These are phyloP conservation scores for Ceriops zippeliana DNA, from an alignment of 345 rosid species.

Conservation along the genomic window DNA sequence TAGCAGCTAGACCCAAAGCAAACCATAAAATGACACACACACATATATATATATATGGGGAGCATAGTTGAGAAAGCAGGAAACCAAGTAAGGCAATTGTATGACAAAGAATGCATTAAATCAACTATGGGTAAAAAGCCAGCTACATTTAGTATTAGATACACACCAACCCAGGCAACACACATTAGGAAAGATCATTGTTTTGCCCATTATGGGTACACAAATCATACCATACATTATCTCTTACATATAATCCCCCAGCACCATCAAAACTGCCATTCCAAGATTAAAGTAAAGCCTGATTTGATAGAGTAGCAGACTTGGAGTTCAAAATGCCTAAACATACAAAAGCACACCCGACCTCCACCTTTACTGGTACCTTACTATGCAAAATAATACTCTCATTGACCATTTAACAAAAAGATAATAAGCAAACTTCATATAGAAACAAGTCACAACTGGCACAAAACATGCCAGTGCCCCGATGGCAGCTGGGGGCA, in stretches of 20 bases:
- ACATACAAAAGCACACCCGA: constrained; percentile 12
- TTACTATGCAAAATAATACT: constrained; percentile 9
- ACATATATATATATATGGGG: too few relatives aligned
- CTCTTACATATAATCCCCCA: constrained; percentile 9
- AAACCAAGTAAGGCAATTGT: not conserved
- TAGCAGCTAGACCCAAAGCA: too few relatives aligned
- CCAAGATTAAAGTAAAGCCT: constrained; percentile 14
- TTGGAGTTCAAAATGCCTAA: constrained; percentile 17
- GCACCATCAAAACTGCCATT: constrained; percentile 25
- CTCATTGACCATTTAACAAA: constrained; percentile 19
- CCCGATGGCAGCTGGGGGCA: constrained; percentile 44
- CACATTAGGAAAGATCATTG: constrained; percentile 8
- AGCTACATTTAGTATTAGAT: not conserved
- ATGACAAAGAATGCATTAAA: constrained; percentile 5
- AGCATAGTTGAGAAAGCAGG: not conserved
- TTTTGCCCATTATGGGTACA: constrained; percentile 11
- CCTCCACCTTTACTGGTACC: constrained; percentile 15
- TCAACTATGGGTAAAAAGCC: constrained; percentile 3
- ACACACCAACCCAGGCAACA: constrained; percentile 16
- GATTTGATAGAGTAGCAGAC: constrained; percentile 11
- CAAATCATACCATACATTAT: constrained; percentile 16
- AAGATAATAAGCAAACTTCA: constrained; percentile 34
- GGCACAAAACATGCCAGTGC: constrained; percentile 40
- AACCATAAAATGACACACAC: too few relatives aligned
- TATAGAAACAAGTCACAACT: constrained; percentile 40